Base-by-base conservation (phyloP, 2,329 filamentous ascomycete species). In the Orbilia blumenaviensis region DNA sequence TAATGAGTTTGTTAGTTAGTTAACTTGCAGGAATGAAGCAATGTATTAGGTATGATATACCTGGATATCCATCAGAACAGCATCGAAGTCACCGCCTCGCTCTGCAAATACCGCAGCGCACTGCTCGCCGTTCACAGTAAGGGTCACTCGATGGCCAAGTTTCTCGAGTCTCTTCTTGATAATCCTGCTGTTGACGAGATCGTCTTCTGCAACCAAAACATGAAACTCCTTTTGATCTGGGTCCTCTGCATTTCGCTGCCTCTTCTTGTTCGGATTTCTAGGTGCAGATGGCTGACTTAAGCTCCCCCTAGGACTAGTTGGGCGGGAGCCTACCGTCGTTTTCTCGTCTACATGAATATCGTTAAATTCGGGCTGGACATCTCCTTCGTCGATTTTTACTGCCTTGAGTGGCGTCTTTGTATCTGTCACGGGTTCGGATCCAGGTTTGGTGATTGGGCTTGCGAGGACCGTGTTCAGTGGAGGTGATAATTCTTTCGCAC, bases 51-150 rank as follows among this genome's bases (percentile, higher is more conserved):
- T 8, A 50, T 16, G 25, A 83, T 88, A 83, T 81, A 93, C 92
- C 86, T 96, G 92, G 87, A 97, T 93, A 81, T 96, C 93, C 93
- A 96, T 96, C 77, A 97, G 85, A 54, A 97, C 86, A 3, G 93
- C 89, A 81, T 96, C 92, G 80, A 92, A 95, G 21, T 84, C 83
- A 25, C 82, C 82, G 0, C 89, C 85, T 60, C 86, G 86, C 50
- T 92, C 90, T 58, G 86, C 86, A 81, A 92, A 94, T 3, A 88
- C 86, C 58, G 86, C 85, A 4, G 92, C 90, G 80, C 93, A 97
- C 80, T 96, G 92, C 81, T 95, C 91, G 6, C 93, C 93, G 77
- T 96, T 96, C 38, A 91, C 86, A 0, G 92, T 92, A 78, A 94
- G 86, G 36, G 87, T 84, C 0, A 95, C 90, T 0, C 86, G 83